Base-by-base conservation (phyloP, 2,329 filamentous ascomycete genomes). In the Didymella sp. region DNA sequence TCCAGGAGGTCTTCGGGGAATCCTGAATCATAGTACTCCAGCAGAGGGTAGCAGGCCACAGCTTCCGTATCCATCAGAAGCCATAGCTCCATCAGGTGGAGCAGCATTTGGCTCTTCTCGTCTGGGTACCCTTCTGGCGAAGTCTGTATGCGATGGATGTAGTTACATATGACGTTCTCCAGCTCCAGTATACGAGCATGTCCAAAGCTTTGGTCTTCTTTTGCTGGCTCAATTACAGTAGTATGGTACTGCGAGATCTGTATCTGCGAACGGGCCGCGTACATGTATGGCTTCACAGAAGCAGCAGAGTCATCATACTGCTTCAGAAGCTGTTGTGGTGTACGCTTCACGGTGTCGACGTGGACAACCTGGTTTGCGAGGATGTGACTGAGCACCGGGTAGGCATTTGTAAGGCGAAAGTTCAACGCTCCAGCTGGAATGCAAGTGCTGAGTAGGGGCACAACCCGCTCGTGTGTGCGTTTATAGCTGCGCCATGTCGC, bases 31-130 rank as follows among this genome's bases (percentile, higher is more conserved):
- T 82, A 87, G 0, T 84, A 72, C 0, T 45, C 27, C 0, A 90
- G 71, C 0, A 88, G 67, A 0, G 81, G 80, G 43, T 77, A 84
- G 0, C 60, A 58, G 0, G 41, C 11, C 0, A 77, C 71, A 0
- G 82, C 81, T n/a, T 67, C 70, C 11, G 74, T 63, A 59, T 90
- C 88, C 68, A 89, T 79, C 1, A 69, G 63, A 3, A 82, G 68
- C 87, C 87, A 90, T 0, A 87, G 61, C 46, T 85, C 81, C 66
- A 89, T 80, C 0, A 85, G 40, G 7, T 75, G 79, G 1, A 90
- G 76, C 0, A 89, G 70, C 62, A 84, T 79, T 0, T 72, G 55
- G 25, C 85, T 86, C 61, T 79, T 81, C 22, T 82, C 78, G 45
- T 84, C 81, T 0, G 80, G 76, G 54, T 82, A 78, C 4, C 63